Evolutionary conservation across 2,329 filamentous ascomycete species (phyloP).

Genomic region (Mollisia scopiformis): DNA sequence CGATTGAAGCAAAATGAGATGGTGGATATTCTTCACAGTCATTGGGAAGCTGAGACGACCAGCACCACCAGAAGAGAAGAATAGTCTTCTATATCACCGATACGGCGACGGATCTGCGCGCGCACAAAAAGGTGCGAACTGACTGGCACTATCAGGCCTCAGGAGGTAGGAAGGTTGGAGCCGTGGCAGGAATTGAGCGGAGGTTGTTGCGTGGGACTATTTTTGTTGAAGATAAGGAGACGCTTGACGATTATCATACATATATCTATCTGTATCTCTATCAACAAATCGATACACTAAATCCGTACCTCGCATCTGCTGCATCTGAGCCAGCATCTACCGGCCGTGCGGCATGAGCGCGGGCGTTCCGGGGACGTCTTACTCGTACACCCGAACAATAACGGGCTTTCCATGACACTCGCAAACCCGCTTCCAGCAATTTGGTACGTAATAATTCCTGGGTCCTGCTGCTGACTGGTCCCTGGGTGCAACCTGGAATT

Average conservation of each 20-base stretch:
- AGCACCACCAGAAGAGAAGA: neutral
- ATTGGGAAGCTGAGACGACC: constrained; percentile 26
- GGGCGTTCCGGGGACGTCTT: neutral
- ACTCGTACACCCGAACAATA: constrained; percentile 10
- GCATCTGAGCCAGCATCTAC: constrained; percentile 7
- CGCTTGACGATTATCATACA: neutral
- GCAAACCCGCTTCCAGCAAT: constrained; percentile 26
- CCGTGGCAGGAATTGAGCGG: neutral
- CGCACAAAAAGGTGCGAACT: neutral
- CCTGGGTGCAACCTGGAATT: constrained; percentile 8
- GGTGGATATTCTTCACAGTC: constrained; percentile 30
- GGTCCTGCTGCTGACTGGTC: constrained; percentile 11
- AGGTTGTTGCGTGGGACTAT: neutral
- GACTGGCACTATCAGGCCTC: neutral
- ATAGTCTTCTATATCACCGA: neutral
- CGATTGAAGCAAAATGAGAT: constrained; percentile 36
- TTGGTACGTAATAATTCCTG: constrained; percentile 31
- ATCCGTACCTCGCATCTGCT: constrained; percentile 12
- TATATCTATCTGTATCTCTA: neutral
- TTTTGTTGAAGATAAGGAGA: constrained; percentile 8
- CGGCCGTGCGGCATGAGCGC: constrained; percentile 12
- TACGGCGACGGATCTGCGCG: constrained; percentile 6
- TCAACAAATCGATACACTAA: constrained; percentile 7
- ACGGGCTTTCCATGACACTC: constrained; percentile 30
- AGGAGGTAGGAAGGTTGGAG: neutral